A percentile compares a stretch with the other conserved stretches of the same genome.
Conservation (phyloP, 805 yeast species). For the Metschnikowia noctiluminum region DNA sequence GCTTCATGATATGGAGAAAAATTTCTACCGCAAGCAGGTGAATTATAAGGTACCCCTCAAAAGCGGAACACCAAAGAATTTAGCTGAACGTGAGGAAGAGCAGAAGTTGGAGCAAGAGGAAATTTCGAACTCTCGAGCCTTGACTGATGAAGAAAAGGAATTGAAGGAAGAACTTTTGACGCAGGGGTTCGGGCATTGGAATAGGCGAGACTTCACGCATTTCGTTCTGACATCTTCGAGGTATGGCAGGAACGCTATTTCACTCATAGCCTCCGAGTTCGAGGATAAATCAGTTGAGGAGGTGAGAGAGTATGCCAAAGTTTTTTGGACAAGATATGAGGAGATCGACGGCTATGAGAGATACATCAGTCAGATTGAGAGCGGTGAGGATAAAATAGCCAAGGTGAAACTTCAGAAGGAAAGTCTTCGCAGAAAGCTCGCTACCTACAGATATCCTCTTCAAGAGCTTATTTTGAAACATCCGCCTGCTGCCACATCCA, state of each 20-base stretch:
- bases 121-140: slow-evolving; percentile 70
- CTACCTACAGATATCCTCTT: slow-evolving; percentile 69
- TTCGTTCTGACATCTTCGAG: slow-evolving; percentile 72
- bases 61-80: slow-evolving; percentile 44
- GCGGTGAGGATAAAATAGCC: slow-evolving; percentile 81
- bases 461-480: slow-evolving; percentile 68
- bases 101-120: slow-evolving; percentile 64
- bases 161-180: slow-evolving; percentile 54
- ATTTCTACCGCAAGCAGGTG: slow-evolving; percentile 66
- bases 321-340: slow-evolving; percentile 75
- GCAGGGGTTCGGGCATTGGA: slow-evolving; percentile 80
- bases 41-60: slow-evolving; percentile 62
- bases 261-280: slow-evolving; percentile 71
- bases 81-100: slow-evolving; percentile 36
- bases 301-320: slow-evolving; percentile 69
- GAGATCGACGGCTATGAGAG: slow-evolving; percentile 89
- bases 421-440: slow-evolving; percentile 70
- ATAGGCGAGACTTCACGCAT: slow-evolving; percentile 80
- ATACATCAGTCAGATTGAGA: slow-evolving; percentile 74
- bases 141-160: slow-evolving; percentile 77
- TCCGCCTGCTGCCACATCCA: slow-evolving; percentile 68
- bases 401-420: slow-evolving; percentile 70
- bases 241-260: slow-evolving; percentile 74
- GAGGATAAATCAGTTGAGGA: slow-evolving; percentile 81
- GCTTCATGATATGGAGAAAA: slow-evolving; percentile 76